A percentile compares a stretch with the other conserved stretches of the same genome.
Conservation (phyloP, 768 basidiomycete genomes). For the Lentinula lateritia region DNA sequence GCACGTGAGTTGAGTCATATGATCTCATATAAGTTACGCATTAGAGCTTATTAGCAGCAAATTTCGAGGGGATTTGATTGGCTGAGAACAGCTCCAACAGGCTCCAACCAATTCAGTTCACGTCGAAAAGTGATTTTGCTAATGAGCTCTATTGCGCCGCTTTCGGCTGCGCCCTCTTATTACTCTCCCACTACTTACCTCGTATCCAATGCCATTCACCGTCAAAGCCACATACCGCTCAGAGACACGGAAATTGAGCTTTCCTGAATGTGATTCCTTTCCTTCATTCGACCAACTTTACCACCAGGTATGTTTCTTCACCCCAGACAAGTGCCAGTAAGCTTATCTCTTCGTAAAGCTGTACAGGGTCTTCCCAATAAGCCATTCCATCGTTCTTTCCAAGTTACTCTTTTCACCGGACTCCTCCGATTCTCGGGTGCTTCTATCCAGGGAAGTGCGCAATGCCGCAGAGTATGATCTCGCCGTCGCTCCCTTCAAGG, state of each 20-base stretch:
- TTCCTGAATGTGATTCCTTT: slow-evolving; percentile 44
- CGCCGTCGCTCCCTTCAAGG: slow-evolving; percentile 42
- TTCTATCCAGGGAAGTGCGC: slow-evolving; percentile 58
- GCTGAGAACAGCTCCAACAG: too few relatives aligned
- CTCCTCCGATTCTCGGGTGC: slow-evolving; percentile 47
- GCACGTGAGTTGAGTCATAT: background rate
- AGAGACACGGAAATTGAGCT: slow-evolving; percentile 66
- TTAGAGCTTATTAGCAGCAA: too few relatives aligned
- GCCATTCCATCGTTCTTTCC: slow-evolving; percentile 54
- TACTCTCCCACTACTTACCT: background rate
- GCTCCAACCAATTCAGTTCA: too few relatives aligned
- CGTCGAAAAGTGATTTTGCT: too few relatives aligned
- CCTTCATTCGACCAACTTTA: slow-evolving; percentile 59
- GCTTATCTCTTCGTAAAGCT: slow-evolving; percentile 42
- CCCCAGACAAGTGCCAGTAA: slow-evolving; percentile 6
- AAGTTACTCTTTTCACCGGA: slow-evolving; percentile 68
- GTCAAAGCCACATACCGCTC: slow-evolving; percentile 73
- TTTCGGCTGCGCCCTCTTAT: background rate
- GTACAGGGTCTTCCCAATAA: slow-evolving; percentile 63
- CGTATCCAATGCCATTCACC: slow-evolving; percentile 35
- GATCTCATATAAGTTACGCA: slow-evolving; percentile 12
- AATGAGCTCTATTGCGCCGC: too few relatives aligned
- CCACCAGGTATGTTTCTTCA: slow-evolving; percentile 42
- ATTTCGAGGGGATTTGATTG: too few relatives aligned
- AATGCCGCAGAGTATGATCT: slow-evolving; percentile 51